phyloP scores from a whole-genome alignment of 352 stramenopile genomes.

The Plasmopara viticola region DNA sequence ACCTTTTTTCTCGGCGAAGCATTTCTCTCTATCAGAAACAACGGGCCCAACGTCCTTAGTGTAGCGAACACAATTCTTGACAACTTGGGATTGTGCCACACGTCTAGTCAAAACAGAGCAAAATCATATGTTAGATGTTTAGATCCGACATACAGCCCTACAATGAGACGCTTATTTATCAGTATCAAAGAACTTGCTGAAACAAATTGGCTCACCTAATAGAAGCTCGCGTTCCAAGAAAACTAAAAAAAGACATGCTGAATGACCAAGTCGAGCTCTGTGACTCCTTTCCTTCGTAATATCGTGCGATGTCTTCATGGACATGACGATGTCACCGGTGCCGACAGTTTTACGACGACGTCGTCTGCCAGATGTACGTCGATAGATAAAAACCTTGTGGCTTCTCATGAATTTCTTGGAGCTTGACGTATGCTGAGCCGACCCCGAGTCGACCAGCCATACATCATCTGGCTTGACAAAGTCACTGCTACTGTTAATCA shows the following conservation, averaged over 20 bases:
- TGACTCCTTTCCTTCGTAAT: constrained; percentile 6
- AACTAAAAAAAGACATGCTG: no score
- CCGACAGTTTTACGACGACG: not conserved
- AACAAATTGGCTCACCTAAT: no score
- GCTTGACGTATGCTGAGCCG: not conserved
- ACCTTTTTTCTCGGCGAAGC: no score
- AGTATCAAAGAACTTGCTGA: no score
- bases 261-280: no score
- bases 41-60: constrained; percentile 11
- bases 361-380: not conserved
- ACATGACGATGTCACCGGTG: not conserved
- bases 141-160: no score
- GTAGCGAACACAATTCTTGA: constrained; percentile 7
- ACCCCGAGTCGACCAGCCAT: not conserved
- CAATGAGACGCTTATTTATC: no score
- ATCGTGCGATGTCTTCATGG: not conserved
- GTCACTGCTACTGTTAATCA: not conserved
- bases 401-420: not conserved
- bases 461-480: not conserved
- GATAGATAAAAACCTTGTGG: not conserved
- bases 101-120: constrained; percentile 13
- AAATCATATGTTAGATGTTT: no score
- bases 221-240: no score
- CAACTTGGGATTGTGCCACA: constrained; percentile 7
- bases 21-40: not conserved